These are phyloP conservation scores for Mrakia blollopis DNA, from an alignment of 768 basidiomycete genomes.

Conservation along the genomic window DNA sequence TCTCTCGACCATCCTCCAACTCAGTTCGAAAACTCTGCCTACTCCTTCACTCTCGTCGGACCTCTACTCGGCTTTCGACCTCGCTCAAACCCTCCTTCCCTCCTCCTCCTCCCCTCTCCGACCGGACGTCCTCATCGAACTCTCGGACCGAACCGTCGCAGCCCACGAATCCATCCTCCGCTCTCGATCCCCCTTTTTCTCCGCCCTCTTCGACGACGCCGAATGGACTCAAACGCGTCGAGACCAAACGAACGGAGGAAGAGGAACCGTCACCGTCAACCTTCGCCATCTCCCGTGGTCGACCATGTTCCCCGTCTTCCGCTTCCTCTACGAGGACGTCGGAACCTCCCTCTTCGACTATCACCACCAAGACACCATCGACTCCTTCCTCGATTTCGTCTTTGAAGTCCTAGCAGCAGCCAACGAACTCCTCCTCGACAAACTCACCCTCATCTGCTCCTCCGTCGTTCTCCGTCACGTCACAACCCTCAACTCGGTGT, in stretches of 20 bases:
- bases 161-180: constrained; percentile 74
- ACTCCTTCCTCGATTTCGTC: constrained; percentile 77
- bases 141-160: constrained; percentile 61
- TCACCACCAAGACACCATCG: constrained; percentile 62
- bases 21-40: constrained; percentile 57
- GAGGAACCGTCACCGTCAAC: constrained; percentile 54
- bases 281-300: constrained; percentile 68
- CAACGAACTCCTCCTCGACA: constrained; percentile 82
- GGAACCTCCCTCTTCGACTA: constrained; percentile 64
- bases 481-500: constrained; percentile 69
- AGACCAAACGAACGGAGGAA: constrained; percentile 47
- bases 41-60: constrained; percentile 52
- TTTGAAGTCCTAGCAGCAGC: constrained; percentile 81
- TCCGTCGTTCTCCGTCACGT: constrained; percentile 62
- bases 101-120: constrained; percentile 3
- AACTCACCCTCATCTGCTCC: constrained; percentile 77
- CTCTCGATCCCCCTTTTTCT: constrained; percentile 76
- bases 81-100: constrained; percentile 33
- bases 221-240: constrained; percentile 73
- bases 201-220: constrained; percentile 70
- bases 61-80: constrained; percentile 53
- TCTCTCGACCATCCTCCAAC: constrained; percentile 56
- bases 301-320: constrained; percentile 68
- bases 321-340: constrained; percentile 70
- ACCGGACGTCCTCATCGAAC: constrained; percentile 62